Base-by-base conservation (phyloP, 2,329 filamentous ascomycete genomes). In the Talaromyces pinophilus region DNA sequence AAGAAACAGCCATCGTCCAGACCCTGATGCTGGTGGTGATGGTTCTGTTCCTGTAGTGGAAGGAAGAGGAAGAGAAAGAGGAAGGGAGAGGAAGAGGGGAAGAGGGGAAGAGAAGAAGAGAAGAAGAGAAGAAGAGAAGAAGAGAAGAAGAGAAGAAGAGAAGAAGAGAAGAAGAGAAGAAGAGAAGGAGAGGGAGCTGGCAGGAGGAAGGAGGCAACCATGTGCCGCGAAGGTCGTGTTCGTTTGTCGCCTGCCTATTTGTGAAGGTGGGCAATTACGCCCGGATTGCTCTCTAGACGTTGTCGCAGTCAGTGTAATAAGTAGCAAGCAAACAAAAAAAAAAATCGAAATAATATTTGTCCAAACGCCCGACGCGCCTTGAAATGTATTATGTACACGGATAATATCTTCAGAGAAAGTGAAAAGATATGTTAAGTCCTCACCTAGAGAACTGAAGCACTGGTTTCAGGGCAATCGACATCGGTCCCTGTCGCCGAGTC, bases 301-400 rank as follows among this genome's bases (percentile, higher is more conserved):
- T n/a, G 25, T 54, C 2, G 28, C 28, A 54, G 13, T 28, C 8
- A 10, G 22, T 22, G n/a, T 22, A 5, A 10, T 48, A 48, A 19
- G 28, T 1, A 30, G 15, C 8, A 50, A 13, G 25, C 22, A 33
- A 33, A 54, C 7, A 57, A 25, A 25, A 40, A 11, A 54, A 17
- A 57, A 25, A 25, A 40, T 3, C 19, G n/a, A 38, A 57, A 7
- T 57, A 2, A 57, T 25, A 25, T 38, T 57, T 38, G 19, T 25
- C 30, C 54, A 40, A 22, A 40, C 33, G 33, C 30, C 54, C 4
- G 11, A 8, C 5, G 11, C 33, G 54, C 54, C 33, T 38, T 15
- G 11, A 25, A 38, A 40, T 38, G 33, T 25, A 57, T 57, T 57
- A 57, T 57, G 54, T 57, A 57, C 54, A 57, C 11, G 5, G 19